phyloP scores from a whole-genome alignment of 352 stramenopile species.

The Saprolegnia diclina region DNA sequence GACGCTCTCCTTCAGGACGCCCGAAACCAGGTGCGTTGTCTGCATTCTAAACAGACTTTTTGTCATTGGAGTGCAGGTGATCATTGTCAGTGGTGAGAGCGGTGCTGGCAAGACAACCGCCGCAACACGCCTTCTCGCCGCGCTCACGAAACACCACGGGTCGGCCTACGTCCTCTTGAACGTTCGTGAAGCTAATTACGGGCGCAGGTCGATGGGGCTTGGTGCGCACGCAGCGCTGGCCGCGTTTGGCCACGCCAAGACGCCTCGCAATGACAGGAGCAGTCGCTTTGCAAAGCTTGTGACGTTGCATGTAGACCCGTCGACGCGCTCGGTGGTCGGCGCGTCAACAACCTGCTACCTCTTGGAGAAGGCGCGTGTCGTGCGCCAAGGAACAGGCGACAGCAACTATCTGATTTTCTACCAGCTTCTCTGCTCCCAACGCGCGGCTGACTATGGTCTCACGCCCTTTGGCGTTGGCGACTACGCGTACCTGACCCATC shows the following conservation, averaged over 20 bases:
- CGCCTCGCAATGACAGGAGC: neutral
- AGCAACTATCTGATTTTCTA: conserved; percentile 99
- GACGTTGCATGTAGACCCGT: neutral
- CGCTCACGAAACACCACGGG: neutral
- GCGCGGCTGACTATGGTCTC: neutral
- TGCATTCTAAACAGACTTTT: conserved; percentile 5
- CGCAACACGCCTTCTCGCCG: conserved; percentile 56
- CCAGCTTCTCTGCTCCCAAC: conserved; percentile 72
- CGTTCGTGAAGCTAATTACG: too few species aligned
- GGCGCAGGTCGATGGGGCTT: too few species aligned
- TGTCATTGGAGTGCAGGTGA: conserved; percentile 16
- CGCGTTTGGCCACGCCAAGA: conserved; percentile 2
- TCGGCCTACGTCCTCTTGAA: neutral
- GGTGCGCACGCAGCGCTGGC: neutral
- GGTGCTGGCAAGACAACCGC: conserved; percentile 85
- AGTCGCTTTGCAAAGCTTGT: neutral
- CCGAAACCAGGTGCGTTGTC: neutral
- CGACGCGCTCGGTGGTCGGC: neutral
- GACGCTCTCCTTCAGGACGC: neutral
- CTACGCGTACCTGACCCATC: conserved; percentile 92
- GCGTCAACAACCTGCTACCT: conserved; percentile 35
- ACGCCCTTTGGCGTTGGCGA: conserved; percentile 44
- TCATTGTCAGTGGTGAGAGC: conserved; percentile 81
- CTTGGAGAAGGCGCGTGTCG: conserved; percentile 96
- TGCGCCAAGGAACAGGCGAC: conserved; percentile 88